Conservation (phyloP, 768 basidiomycete genomes). For the Melanogaster broomeanus region DNA sequence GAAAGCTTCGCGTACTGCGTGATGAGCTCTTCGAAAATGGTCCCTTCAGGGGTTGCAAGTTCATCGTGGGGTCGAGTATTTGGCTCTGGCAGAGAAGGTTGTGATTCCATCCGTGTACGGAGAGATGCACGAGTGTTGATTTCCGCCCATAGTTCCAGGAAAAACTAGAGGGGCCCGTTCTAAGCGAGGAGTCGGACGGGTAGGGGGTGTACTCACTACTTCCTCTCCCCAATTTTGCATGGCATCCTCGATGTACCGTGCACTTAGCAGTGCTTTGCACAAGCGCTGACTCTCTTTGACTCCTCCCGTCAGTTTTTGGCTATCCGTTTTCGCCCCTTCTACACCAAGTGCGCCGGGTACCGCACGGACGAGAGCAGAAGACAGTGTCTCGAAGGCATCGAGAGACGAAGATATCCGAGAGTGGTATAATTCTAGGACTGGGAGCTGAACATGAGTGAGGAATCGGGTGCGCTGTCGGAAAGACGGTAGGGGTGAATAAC, state of each 20-base stretch:
- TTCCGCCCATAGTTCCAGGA: slow-evolving; percentile 86
- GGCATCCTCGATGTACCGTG: slow-evolving; percentile 66
- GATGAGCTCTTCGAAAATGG: slow-evolving; percentile 81
- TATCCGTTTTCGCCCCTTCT: slow-evolving; percentile 44
- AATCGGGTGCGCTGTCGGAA: slow-evolving; percentile 80
- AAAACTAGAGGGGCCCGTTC: slow-evolving; percentile 59
- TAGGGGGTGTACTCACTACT: slow-evolving; percentile 51
- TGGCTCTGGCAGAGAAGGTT: slow-evolving; percentile 52
- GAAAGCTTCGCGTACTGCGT: slow-evolving; percentile 59
- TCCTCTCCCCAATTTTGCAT: slow-evolving; percentile 91
- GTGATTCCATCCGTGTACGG: slow-evolving; percentile 52
- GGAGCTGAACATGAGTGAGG: slow-evolving; percentile 82
- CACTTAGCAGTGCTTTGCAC: slow-evolving; percentile 84
- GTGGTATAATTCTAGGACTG: slow-evolving; percentile 77
- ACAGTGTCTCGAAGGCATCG: slow-evolving; percentile 92
- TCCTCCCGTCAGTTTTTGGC: slow-evolving; percentile 73
- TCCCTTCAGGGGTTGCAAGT: slow-evolving; percentile 49
- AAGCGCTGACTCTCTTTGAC: slow-evolving; percentile 81
- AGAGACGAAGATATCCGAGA: slow-evolving; percentile 78
- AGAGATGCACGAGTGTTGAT: slow-evolving; percentile 63
- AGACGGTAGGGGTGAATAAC: slow-evolving; percentile 85
- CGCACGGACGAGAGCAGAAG: slow-evolving; percentile 82
- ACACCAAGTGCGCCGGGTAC: slow-evolving; percentile 89
- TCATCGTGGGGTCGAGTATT: slow-evolving; percentile 14
- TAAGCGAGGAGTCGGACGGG: background rate